A percentile compares a stretch with the other conserved stretches of the same genome.
These are phyloP conservation scores for Neofusicoccum cordaticola DNA, from an alignment of 2,329 filamentous ascomycete genomes.

Conservation along the genomic window DNA sequence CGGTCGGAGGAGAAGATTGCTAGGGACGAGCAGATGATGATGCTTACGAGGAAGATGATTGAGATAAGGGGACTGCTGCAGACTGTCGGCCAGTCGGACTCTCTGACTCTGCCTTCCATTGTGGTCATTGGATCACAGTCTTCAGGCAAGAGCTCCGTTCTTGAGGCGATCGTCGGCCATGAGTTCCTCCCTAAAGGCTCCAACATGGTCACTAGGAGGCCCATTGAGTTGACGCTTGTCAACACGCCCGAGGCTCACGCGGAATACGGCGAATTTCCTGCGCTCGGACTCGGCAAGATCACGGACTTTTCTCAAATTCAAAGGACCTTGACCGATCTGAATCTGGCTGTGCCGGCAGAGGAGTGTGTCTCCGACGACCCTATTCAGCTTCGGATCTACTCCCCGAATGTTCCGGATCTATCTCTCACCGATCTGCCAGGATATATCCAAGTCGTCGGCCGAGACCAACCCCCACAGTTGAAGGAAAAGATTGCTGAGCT, in stretches of 20 bases:
- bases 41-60: conserved; percentile 99
- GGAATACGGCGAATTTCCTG: conserved; percentile 95
- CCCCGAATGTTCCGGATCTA: conserved; percentile 89
- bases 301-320: conserved; percentile 92
- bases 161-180: conserved; percentile 95
- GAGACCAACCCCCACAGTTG: conserved; percentile 84
- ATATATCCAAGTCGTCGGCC: conserved; percentile 92
- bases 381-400: conserved; percentile 93
- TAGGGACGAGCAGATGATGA: conserved; percentile 98
- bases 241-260: conserved; percentile 84
- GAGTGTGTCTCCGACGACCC: conserved; percentile 96
- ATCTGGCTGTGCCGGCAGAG: conserved; percentile 82
- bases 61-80: conserved; percentile 92
- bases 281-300: conserved; percentile 83
- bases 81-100: conserved; percentile 85
- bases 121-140: conserved; percentile 99
- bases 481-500: conserved; percentile 95
- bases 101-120: conserved; percentile 87
- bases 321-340: conserved; percentile 89
- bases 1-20: conserved; percentile 64
- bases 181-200: conserved; percentile 97
- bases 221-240: conserved; percentile 92
- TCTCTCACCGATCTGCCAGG: conserved; percentile 95
- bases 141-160: conserved; percentile 93
- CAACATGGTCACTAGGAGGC: conserved; percentile 96